Conservation (phyloP, 2,329 filamentous ascomycete genomes). For the Stemphylium beticola region DNA sequence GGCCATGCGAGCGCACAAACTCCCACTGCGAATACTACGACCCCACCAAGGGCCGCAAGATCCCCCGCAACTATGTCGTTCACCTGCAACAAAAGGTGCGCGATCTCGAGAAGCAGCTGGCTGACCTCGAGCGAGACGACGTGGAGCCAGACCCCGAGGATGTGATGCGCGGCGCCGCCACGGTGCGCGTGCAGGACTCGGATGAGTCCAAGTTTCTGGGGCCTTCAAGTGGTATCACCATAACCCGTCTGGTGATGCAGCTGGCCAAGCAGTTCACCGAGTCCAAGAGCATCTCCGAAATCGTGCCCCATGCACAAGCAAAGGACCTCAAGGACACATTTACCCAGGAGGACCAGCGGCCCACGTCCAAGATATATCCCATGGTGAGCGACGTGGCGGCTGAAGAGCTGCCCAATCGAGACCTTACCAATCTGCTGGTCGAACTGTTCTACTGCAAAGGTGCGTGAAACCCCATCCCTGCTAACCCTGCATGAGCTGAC, state of each 20-base stretch:
- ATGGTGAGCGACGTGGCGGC: constrained; percentile 87
- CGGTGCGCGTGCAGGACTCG: constrained; percentile 82
- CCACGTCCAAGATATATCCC: constrained; percentile 82
- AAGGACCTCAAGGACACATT: constrained; percentile 72
- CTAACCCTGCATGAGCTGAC: constrained; percentile 20
- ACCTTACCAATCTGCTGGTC: constrained; percentile 77
- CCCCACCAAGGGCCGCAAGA: constrained; percentile 81
- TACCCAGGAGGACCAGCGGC: constrained; percentile 68
- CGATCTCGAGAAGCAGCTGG: constrained; percentile 80
- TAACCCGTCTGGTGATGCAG: constrained; percentile 94
- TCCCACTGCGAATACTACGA: constrained; percentile 96
- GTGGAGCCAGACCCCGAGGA: constrained; percentile 77
- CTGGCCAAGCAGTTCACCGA: constrained; percentile 93
- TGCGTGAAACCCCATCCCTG: constrained; percentile 42
- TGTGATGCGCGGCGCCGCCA: constrained; percentile 83
- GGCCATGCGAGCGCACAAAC: constrained; percentile 90
- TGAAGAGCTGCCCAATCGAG: constrained; percentile 72
- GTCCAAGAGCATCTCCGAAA: constrained; percentile 87
- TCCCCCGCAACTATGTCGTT: constrained; percentile 91
- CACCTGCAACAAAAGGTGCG: constrained; percentile 87
- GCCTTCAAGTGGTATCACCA: constrained; percentile 92
- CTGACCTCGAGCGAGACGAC: constrained; percentile 76
- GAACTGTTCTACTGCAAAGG: constrained; percentile 87
- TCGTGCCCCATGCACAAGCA: constrained; percentile 78
- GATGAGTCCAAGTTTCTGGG: constrained; percentile 92